A percentile compares a stretch with the other conserved stretches of the same genome.
These are phyloP conservation scores for Hypoxylon sp. DNA, from an alignment of 2,329 filamentous ascomycete genomes.

Conservation along the genomic window DNA sequence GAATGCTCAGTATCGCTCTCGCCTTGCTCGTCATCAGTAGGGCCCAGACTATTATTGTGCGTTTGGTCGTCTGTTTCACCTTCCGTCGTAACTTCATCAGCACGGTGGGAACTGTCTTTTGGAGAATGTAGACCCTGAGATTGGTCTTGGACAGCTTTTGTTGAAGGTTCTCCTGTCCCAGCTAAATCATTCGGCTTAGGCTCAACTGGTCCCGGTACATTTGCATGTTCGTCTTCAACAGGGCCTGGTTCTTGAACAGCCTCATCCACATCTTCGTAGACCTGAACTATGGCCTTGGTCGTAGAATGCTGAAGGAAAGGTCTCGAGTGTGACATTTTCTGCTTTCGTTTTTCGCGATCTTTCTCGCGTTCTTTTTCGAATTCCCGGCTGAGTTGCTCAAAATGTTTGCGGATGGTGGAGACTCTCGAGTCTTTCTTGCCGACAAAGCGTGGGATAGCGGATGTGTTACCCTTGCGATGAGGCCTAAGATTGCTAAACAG, in stretches of 20 bases:
- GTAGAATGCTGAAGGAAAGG: slow-evolving; percentile 88
- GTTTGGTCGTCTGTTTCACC: slow-evolving; percentile 61
- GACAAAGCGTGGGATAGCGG: slow-evolving; percentile 90
- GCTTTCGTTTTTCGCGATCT: slow-evolving; percentile 85
- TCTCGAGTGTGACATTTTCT: slow-evolving; percentile 80
- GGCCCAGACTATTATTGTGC: slow-evolving; percentile 69
- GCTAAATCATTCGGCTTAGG: slow-evolving; percentile 48
- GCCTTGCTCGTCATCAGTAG: slow-evolving; percentile 77
- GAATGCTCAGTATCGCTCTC: slow-evolving; percentile 81
- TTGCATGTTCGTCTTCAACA: slow-evolving; percentile 72
- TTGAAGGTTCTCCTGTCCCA: slow-evolving; percentile 35
- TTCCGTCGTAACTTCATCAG: slow-evolving; percentile 57
- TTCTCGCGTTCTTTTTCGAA: slow-evolving; percentile 95
- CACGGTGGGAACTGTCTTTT: slow-evolving; percentile 49
- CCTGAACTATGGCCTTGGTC: slow-evolving; percentile 95
- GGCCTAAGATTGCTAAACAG: slow-evolving; percentile 71
- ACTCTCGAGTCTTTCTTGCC: slow-evolving; percentile 84
- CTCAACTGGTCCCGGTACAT: slow-evolving; percentile 55
- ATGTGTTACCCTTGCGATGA: slow-evolving; percentile 75
- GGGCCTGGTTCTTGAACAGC: slow-evolving; percentile 86
- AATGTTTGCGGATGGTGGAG: slow-evolving; percentile 92
- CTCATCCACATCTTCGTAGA: slow-evolving; percentile 94
- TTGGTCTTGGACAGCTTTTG: slow-evolving; percentile 30
- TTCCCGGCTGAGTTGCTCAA: slow-evolving; percentile 95
- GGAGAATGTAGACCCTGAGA: slow-evolving; percentile 34